Conservation (phyloP, 31 red algal species). For the Endocladia muricata region DNA sequence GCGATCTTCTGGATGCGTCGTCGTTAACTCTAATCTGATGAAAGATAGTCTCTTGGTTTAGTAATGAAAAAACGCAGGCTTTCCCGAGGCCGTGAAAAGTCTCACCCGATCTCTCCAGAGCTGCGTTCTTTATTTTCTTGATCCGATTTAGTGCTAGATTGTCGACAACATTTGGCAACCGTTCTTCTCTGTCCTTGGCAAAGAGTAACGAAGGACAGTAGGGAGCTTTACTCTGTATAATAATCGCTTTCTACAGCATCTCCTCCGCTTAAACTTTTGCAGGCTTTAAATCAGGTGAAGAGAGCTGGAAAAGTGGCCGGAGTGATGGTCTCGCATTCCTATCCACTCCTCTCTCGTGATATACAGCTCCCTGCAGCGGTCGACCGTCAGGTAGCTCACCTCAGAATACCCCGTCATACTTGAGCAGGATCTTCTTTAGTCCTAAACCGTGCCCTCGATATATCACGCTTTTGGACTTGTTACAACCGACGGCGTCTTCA, state of each 20-base stretch:
- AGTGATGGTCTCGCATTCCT: not conserved
- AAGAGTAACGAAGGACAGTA: not conserved
- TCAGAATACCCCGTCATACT: not conserved
- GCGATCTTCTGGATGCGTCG: not conserved
- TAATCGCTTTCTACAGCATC: not conserved
- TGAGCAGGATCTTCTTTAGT: not conserved
- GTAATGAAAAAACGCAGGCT: not conserved
- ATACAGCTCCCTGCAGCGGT: not conserved
- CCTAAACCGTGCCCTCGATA: not conserved
- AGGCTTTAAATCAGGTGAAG: not conserved
- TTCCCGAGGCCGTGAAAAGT: slow-evolving; percentile 4
- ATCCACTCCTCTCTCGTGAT: not conserved
- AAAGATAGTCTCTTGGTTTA: not conserved
- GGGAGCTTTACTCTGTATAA: not conserved
- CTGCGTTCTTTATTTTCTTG: not conserved
- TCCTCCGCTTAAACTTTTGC: not conserved
- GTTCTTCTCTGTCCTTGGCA: not conserved
- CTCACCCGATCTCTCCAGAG: slow-evolving; percentile 4
- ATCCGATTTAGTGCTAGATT: not conserved
- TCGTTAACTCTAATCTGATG: not conserved
- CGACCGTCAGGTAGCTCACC: not conserved
- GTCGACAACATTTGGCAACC: not conserved
- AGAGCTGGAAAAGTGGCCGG: not conserved
- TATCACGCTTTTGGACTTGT: not conserved
- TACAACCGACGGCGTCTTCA: not conserved